Percentiles rank a stretch among this genome's conserved stretches.
These are phyloP conservation scores for Pleurotus djamor DNA, from an alignment of 768 basidiomycete species.

Conservation along the genomic window DNA sequence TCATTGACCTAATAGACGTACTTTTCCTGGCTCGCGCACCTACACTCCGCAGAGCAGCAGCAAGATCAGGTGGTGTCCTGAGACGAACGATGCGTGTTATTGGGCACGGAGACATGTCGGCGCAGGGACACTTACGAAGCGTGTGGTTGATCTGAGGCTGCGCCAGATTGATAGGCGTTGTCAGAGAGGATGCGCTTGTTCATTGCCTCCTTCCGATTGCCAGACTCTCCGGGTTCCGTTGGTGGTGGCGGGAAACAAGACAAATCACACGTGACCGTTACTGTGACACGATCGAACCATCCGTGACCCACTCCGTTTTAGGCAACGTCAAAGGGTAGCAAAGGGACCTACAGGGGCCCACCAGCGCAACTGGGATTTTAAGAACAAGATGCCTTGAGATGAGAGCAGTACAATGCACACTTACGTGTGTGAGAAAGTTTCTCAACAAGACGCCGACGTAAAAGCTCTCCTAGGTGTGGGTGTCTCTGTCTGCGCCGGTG, in stretches of 20 bases:
- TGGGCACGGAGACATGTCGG: constrained; percentile 10
- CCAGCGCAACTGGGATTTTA: neutral
- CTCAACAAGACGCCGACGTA: neutral
- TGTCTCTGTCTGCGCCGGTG: neutral
- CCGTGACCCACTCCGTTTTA: neutral
- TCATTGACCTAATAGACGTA: constrained; percentile 25
- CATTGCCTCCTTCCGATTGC: constrained; percentile 10
- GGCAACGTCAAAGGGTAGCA: neutral
- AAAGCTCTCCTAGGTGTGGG: neutral
- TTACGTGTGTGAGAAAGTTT: neutral
- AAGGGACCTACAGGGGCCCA: constrained; percentile 3
- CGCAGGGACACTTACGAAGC: constrained; percentile 3
- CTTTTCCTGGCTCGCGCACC: constrained; percentile 62
- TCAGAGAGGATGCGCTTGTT: constrained; percentile 28
- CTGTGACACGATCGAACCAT: neutral
- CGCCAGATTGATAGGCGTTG: neutral
- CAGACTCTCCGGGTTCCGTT: neutral
- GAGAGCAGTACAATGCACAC: neutral
- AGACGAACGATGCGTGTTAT: neutral
- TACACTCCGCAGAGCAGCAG: constrained; percentile 51
- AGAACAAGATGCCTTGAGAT: neutral
- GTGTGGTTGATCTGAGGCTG: neutral
- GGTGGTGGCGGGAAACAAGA: neutral
- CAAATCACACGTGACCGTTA: constrained; percentile 6
- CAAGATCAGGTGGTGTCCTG: constrained; percentile 48